Conservation (phyloP, 1,284 basidiomycete genomes). For the Boletus smithii region DNA sequence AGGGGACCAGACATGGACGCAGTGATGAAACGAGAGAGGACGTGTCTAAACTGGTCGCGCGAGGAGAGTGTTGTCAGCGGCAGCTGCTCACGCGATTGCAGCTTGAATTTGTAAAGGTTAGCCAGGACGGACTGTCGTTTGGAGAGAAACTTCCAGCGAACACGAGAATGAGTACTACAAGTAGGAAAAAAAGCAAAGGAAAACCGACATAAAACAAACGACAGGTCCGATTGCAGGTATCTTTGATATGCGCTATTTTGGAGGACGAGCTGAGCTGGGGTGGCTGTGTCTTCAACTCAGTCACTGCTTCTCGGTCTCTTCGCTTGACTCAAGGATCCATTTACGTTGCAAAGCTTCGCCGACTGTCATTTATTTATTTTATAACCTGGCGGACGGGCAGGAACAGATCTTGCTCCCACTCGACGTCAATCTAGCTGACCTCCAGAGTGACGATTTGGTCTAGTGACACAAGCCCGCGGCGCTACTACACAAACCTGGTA, state of each 20-base stretch:
- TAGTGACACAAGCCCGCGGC: too few species aligned
- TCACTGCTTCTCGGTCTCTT: too few species aligned
- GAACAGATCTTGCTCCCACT: too few species aligned
- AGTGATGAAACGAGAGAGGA: conserved; percentile 48
- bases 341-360: too few species aligned
- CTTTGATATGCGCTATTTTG: conserved; percentile 24
- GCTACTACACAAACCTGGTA: too few species aligned
- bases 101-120: conserved; percentile 28
- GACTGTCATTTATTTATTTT: too few species aligned
- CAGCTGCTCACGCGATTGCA: conserved; percentile 37
- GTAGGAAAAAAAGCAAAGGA: background rate
- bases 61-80: conserved; percentile 45
- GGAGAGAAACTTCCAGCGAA: conserved; percentile 22
- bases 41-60: conserved; percentile 52
- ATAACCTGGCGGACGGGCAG: too few species aligned
- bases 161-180: background rate
- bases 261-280: background rate
- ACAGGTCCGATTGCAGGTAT: conserved; percentile 24
- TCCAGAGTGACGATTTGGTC: too few species aligned
- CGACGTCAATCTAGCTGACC: too few species aligned
- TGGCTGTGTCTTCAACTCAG: too few species aligned
- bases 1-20: conserved; percentile 42
- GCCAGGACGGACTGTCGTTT: conserved; percentile 33
- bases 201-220: conserved; percentile 25
- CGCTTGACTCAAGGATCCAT: too few species aligned